Evolutionary conservation across 176 grass and related monocot species (phyloP).

Genomic region (Paspalum notatum): DNA sequence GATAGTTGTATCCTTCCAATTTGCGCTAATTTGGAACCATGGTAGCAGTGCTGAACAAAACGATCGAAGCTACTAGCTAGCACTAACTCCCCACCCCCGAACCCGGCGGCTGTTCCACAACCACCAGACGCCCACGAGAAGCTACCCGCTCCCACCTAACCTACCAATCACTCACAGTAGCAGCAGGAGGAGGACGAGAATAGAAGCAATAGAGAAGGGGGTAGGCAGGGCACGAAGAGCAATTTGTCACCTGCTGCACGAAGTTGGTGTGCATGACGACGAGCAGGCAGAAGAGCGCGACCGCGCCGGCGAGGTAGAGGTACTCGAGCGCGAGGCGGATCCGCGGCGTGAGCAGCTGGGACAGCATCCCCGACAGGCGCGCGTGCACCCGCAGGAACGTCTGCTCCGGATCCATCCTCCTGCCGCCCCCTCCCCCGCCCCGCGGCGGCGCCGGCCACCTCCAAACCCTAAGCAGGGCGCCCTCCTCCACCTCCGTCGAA

Average conservation of each 20-base stretch:
- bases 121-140: neutral
- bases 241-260: conserved; percentile 82
- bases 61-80: neutral
- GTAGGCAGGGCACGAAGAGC: neutral
- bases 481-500: neutral
- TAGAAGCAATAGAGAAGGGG: neutral
- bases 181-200: neutral
- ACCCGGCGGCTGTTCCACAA: no score
- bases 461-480: conserved; percentile 46
- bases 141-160: neutral
- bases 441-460: conserved; percentile 10
- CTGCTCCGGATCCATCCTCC: conserved; percentile 95
- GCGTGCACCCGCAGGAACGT: conserved; percentile 97
- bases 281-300: conserved; percentile 90
- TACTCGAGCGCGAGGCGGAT: conserved; percentile 94
- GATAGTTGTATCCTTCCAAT: neutral
- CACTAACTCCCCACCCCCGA: neutral
- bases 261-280: conserved; percentile 99
- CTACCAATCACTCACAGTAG: neutral
- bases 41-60: neutral
- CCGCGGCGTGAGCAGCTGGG: conserved; percentile 92
- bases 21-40: neutral
- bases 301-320: conserved; percentile 74
- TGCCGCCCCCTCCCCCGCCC: neutral
- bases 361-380: conserved; percentile 92